These are phyloP conservation scores for Helotiales sp. DNA, from an alignment of 2,329 filamentous ascomycete species.

Conservation along the genomic window DNA sequence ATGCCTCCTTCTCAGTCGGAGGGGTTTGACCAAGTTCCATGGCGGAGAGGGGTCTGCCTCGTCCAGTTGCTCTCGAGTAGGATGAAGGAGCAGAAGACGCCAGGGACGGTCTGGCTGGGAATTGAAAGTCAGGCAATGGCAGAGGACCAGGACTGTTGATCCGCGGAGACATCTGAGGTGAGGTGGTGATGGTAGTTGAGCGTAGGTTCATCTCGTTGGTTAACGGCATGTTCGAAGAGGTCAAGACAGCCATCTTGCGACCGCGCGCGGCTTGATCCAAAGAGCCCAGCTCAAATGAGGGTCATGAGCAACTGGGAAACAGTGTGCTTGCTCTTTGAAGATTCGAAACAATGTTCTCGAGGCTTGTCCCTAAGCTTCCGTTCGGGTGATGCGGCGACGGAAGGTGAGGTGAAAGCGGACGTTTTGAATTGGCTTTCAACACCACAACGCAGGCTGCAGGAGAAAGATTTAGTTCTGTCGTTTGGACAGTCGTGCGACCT, in stretches of 20 bases:
- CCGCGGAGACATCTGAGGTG: slow-evolving; percentile 7
- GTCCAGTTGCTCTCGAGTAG: slow-evolving; percentile 46
- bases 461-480: neutral
- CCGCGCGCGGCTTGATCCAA: slow-evolving; percentile 19
- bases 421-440: no score
- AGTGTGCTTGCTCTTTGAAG: no score
- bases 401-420: neutral
- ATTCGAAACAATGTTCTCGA: slow-evolving; percentile 1
- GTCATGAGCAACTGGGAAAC: slow-evolving; percentile 18
- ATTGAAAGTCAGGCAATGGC: slow-evolving; percentile 30
- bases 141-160: slow-evolving; percentile 18
- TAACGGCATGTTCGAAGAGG: slow-evolving; percentile 16
- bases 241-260: slow-evolving; percentile 23
- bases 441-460: slow-evolving; percentile 1
- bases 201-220: slow-evolving; percentile 13
- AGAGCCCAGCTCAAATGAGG: slow-evolving; percentile 9
- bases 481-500: neutral
- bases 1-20: slow-evolving; percentile 36
- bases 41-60: slow-evolving; percentile 49
- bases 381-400: neutral
- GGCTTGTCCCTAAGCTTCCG: neutral
- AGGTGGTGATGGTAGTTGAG: slow-evolving; percentile 11
- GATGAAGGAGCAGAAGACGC: slow-evolving; percentile 24
- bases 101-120: slow-evolving; percentile 22
- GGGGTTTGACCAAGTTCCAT: slow-evolving; percentile 26